phyloP scores from a whole-genome alignment of 345 rosid genomes.

The Eucalyptus polyanthemos region DNA sequence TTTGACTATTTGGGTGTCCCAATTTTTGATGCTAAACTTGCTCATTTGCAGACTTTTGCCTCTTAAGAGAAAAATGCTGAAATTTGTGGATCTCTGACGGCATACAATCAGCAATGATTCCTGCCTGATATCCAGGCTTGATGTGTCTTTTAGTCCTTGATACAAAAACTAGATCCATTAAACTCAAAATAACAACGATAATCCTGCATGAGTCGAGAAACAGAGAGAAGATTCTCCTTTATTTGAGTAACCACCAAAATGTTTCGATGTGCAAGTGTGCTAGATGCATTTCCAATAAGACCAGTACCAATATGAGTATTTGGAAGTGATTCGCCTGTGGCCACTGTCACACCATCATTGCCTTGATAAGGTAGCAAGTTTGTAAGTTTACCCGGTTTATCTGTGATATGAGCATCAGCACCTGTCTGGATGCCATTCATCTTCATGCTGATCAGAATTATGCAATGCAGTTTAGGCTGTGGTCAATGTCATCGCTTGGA shows the following conservation, averaged over 20 bases:
- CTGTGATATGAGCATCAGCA: background rate
- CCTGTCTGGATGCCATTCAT: background rate
- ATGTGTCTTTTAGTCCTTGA: background rate
- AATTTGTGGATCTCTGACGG: background rate
- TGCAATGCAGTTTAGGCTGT: background rate
- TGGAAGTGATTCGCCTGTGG: background rate
- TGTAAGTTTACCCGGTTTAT: background rate
- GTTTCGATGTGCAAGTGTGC: background rate
- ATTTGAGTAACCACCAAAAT: background rate
- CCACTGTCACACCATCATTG: background rate
- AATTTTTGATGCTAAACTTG: background rate
- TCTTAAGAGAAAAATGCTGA: background rate
- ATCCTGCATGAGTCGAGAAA: background rate
- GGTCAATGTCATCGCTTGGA: background rate
- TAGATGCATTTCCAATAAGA: background rate
- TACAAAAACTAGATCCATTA: background rate
- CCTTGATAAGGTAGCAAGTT: background rate
- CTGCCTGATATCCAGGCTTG: background rate
- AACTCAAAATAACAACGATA: background rate
- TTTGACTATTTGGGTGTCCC: background rate
- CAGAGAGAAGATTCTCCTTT: background rate
- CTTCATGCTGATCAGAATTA: background rate
- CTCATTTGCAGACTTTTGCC: background rate
- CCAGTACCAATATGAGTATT: background rate
- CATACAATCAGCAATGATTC: background rate